Percentiles rank a stretch among this genome's conserved stretches.
phyloP scores from a whole-genome alignment of 768 basidiomycete genomes.

The Tricholoma sp. region DNA sequence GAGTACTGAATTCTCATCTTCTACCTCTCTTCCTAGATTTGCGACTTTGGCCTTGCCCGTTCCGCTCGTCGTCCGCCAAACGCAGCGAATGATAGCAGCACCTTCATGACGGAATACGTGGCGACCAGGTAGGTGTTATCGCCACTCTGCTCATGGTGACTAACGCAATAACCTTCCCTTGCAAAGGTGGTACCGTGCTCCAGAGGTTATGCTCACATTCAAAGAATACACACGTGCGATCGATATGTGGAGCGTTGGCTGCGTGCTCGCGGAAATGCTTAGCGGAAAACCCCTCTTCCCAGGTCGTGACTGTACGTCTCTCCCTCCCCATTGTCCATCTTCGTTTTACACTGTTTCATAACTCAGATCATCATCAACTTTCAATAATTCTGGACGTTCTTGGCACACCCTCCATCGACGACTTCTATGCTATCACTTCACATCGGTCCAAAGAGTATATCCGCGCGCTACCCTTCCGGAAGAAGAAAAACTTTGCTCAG shows the following conservation, averaged over 20 bases:
- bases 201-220: constrained; percentile 98
- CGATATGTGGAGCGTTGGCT: constrained; percentile 86
- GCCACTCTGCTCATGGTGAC: neutral
- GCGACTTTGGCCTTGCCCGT: constrained; percentile 86
- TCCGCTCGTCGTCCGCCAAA: constrained; percentile 72
- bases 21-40: constrained; percentile 42
- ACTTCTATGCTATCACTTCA: constrained; percentile 90
- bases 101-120: constrained; percentile 92
- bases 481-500: constrained; percentile 62
- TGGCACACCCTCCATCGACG: constrained; percentile 86
- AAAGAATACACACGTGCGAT: constrained; percentile 90
- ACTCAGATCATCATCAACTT: constrained; percentile 85
- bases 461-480: constrained; percentile 82
- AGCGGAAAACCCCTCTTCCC: constrained; percentile 92
- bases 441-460: constrained; percentile 79
- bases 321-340: neutral
- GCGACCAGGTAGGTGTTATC: constrained; percentile 65
- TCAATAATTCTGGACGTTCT: constrained; percentile 92
- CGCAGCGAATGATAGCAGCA: constrained; percentile 69
- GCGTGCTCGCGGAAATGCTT: constrained; percentile 88
- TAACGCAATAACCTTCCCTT: neutral
- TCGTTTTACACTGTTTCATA: neutral
- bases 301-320: constrained; percentile 78
- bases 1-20: neutral
- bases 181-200: constrained; percentile 90